Evolutionary conservation across 2,329 filamentous ascomycete species (phyloP).

Genomic region (Ilyonectria robusta): DNA sequence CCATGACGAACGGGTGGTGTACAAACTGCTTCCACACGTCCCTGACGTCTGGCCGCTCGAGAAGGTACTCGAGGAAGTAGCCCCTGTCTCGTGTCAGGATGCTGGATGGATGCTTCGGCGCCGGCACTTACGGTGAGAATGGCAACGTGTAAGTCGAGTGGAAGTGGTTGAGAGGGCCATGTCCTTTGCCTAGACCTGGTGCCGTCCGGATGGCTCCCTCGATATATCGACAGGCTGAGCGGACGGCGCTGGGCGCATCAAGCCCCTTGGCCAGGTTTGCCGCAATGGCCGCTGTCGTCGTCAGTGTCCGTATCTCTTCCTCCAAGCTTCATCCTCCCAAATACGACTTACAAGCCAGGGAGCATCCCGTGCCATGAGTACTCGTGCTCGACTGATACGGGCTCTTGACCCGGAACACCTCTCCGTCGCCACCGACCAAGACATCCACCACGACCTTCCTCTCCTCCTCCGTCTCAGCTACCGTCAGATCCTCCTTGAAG

Average conservation of each 20-base stretch:
- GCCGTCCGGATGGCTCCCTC: constrained; percentile 79
- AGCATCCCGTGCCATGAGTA: constrained; percentile 96
- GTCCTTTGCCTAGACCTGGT: constrained; percentile 73
- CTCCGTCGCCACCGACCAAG: constrained; percentile 72
- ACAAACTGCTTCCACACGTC: constrained; percentile 82
- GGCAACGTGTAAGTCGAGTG: constrained; percentile 78
- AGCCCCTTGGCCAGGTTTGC: constrained; percentile 77
- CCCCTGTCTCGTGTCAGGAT: constrained; percentile 63
- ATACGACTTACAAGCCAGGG: constrained; percentile 80
- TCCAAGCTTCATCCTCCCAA: not conserved
- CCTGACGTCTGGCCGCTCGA: constrained; percentile 82
- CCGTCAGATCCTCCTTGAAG: constrained; percentile 73
- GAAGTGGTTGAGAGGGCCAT: constrained; percentile 84
- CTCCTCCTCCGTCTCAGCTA: constrained; percentile 71
- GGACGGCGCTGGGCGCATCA: constrained; percentile 72
- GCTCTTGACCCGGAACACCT: constrained; percentile 76
- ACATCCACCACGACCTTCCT: constrained; percentile 82
- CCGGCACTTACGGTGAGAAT: constrained; percentile 70
- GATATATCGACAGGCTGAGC: constrained; percentile 78
- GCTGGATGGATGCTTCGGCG: not conserved
- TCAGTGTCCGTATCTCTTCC: not conserved
- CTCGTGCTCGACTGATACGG: constrained; percentile 81
- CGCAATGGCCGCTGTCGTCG: constrained; percentile 75
- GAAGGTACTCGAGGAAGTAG: constrained; percentile 86
- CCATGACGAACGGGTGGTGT: constrained; percentile 85